Evolutionary conservation across 495 filamentous ascomycete species (phyloP).

Genomic region (Aspergillus hancockii): DNA sequence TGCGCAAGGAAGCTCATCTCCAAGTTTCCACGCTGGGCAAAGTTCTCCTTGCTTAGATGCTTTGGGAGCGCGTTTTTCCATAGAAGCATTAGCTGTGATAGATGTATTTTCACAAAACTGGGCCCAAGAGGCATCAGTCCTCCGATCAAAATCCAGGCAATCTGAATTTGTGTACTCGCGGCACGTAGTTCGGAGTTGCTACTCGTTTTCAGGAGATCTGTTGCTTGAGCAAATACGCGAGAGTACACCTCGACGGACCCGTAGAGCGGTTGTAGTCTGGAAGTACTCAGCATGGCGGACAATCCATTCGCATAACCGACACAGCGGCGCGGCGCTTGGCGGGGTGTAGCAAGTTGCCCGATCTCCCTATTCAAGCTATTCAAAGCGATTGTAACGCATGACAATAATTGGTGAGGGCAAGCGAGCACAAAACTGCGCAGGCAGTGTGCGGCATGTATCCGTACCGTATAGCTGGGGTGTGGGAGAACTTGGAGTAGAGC

Average conservation of each 20-base stretch:
- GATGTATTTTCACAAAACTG: conserved; percentile 98
- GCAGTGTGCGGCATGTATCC: conserved; percentile 82
- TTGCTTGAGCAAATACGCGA: conserved; percentile 85
- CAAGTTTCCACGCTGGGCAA: conserved; percentile 72
- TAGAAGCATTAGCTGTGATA: conserved; percentile 90
- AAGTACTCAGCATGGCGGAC: conserved; percentile 87
- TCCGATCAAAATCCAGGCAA: conserved; percentile 96
- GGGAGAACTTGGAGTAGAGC: conserved; percentile 87
- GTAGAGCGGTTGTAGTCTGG: conserved; percentile 83
- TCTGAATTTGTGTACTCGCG: conserved; percentile 92
- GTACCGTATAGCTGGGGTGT: conserved; percentile 94
- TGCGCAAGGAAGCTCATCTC: conserved; percentile 93
- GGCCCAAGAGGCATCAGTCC: conserved; percentile 95
- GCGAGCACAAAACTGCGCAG: conserved; percentile 84
- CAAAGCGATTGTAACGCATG: conserved; percentile 93
- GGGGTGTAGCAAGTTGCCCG: conserved; percentile 68
- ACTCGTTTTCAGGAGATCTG: conserved; percentile 88
- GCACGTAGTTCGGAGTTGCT: conserved; percentile 87
- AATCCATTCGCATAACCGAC: conserved; percentile 93
- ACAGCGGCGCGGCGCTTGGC: conserved; percentile 81
- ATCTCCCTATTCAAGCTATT: conserved; percentile 91
- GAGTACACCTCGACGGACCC: conserved; percentile 95
- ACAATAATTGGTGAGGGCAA: conserved; percentile 86
- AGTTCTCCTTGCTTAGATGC: conserved; percentile 88
- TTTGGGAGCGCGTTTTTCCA: conserved; percentile 98